phyloP scores from a whole-genome alignment of 2,329 filamentous ascomycete genomes.

The Cladosporium sp. region DNA sequence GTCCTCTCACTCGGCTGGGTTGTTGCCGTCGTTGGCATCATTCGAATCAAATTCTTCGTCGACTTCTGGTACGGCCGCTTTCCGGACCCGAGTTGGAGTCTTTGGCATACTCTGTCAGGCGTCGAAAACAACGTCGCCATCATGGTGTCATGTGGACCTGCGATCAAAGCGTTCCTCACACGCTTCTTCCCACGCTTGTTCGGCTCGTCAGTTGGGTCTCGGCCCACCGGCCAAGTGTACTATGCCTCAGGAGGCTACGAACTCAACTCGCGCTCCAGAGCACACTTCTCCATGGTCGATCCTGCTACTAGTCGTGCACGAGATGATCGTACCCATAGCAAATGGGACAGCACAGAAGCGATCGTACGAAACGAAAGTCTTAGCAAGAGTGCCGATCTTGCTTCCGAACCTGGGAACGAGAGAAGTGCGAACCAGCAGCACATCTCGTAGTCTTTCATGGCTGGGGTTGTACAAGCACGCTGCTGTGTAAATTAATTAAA shows the following conservation, averaged over 20 bases:
- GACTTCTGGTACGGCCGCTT: constrained; percentile 35
- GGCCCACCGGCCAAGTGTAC: constrained; percentile 7
- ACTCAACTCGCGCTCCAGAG: neutral
- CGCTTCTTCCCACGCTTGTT: constrained; percentile 31
- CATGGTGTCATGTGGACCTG: constrained; percentile 51
- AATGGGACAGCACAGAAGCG: neutral
- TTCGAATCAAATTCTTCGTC: constrained; percentile 38
- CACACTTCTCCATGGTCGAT: neutral
- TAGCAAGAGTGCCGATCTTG: neutral
- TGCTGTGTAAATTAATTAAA: no score
- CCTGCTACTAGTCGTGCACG: neutral
- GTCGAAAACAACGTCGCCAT: constrained; percentile 45
- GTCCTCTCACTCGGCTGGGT: constrained; percentile 33
- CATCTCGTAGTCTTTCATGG: no score
- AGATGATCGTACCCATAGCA: neutral
- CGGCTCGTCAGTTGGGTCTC: neutral
- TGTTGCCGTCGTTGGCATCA: constrained; percentile 24
- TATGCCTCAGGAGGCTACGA: neutral
- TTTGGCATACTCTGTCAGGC: constrained; percentile 35
- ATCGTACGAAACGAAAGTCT: neutral
- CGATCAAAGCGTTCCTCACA: constrained; percentile 45
- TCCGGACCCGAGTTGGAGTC: constrained; percentile 31
- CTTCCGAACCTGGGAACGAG: no score
- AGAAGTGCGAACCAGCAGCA: no score
- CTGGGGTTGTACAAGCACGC: no score